These are phyloP conservation scores for Raphidocelis subcapitata DNA, from an alignment of 139 green algal genomes.

Conservation along the genomic window DNA sequence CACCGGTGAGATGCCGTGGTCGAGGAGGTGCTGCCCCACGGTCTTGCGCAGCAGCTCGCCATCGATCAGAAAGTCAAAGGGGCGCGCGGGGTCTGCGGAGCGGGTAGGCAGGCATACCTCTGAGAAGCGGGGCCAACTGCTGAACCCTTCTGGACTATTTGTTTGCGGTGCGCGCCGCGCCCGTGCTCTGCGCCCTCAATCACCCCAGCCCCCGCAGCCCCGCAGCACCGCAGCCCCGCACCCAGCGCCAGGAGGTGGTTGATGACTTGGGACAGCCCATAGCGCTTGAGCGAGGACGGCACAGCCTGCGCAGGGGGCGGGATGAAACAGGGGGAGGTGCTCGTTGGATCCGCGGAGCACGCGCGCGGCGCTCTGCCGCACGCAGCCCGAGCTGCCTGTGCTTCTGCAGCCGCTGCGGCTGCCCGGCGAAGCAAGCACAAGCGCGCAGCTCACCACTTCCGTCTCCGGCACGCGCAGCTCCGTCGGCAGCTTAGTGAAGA, in stretches of 20 bases:
- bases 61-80: constrained; percentile 95
- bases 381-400: background rate
- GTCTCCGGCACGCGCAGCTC: constrained; percentile 68
- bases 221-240: constrained; percentile 43
- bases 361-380: background rate
- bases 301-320: constrained; percentile 75
- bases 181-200: too few species aligned
- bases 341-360: too few species aligned
- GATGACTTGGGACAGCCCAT: constrained; percentile 95
- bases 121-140: background rate
- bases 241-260: constrained; percentile 90
- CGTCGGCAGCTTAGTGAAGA: constrained; percentile 79
- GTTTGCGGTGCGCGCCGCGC: too few species aligned
- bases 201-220: too few species aligned
- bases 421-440: background rate
- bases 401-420: constrained; percentile 9
- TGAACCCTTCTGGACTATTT: too few species aligned
- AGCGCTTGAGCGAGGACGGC: constrained; percentile 82
- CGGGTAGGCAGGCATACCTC: background rate
- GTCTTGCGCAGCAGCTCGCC: constrained; percentile 82
- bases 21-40: constrained; percentile 77
- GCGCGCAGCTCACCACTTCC: constrained; percentile 68
- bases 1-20: constrained; percentile 76
- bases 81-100: constrained; percentile 64
- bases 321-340: too few species aligned